Base-by-base conservation (phyloP, 2,329 filamentous ascomycete species). In the Penicillium nordicum region DNA sequence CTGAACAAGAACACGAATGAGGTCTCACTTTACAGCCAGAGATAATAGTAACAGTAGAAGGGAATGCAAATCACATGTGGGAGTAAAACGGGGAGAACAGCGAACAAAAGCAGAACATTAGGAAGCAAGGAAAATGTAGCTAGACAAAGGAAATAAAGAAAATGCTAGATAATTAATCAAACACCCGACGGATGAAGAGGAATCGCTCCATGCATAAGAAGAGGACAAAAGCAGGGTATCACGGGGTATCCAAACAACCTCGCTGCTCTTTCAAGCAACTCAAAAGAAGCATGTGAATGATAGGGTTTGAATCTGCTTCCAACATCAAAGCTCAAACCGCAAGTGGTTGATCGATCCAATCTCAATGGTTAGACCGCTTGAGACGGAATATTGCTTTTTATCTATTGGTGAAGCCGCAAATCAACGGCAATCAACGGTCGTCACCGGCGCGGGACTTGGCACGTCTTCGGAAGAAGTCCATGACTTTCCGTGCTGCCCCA, bases 391-490 rank as follows among this genome's bases (percentile, higher is more conserved):
- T 45, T 45, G 23, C 40, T 38, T 36, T 42, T 34, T 40, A 47
- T 64, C 50, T 53, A 57, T 59, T 56, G 53, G 44, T 44, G 51
- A 51, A 37, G 54, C 18, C 29, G 27, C 2, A 18, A 49, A 34
- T 69, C 69, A 75, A 55, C 69, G 72, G 44, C 76, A 49, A 34
- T 69, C 69, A 75, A 55, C 69, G 72, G 44, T 77, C 74, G 36
- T 76, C 74, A 30, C 73, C 76, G 54, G 81, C 84, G 69, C 88
- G 81, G 65, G 87, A 90, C 77, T 88, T 91, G 54, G 89, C 90
- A 71, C 92, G 84, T 72, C 92, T 84, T 66, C 94, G 84, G 80
- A 99, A 99, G 75, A 97, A 96, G 77, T 99, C 93, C 92, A 99
- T 97, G 38, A 99, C 94, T 70, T 91, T 87, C 72, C 92, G 88